Percentiles rank a stretch among this genome's conserved stretches.
phyloP scores from a whole-genome alignment of 2,329 filamentous ascomycete genomes.

The Tolypocladium guangdongense region DNA sequence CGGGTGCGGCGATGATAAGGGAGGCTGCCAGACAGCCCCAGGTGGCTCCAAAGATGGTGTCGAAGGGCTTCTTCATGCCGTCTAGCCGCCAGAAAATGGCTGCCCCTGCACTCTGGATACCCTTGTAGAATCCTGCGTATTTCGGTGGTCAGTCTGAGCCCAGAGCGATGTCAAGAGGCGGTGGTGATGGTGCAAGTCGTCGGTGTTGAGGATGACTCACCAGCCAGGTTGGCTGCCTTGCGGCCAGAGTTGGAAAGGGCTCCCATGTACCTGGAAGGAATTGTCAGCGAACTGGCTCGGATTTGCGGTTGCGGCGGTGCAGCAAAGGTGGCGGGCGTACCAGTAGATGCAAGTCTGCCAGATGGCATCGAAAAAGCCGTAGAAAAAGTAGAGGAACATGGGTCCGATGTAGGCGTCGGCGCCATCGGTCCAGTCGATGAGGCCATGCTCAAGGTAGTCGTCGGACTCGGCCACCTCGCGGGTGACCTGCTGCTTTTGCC shows the following conservation, averaged over 20 bases:
- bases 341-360: constrained; percentile 92
- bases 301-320: neutral
- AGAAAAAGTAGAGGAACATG: constrained; percentile 85
- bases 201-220: neutral
- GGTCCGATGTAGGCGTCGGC: constrained; percentile 47
- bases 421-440: constrained; percentile 52
- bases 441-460: constrained; percentile 10
- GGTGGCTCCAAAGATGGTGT: constrained; percentile 57
- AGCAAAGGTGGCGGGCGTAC: constrained; percentile 46
- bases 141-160: neutral
- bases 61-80: constrained; percentile 39
- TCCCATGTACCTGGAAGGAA: constrained; percentile 64
- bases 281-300: neutral
- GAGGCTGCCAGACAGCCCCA: constrained; percentile 70
- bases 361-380: constrained; percentile 77
- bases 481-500: constrained; percentile 44
- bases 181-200: neutral
- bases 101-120: constrained; percentile 64
- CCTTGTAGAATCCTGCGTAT: constrained; percentile 65
- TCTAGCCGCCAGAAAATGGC: constrained; percentile 35
- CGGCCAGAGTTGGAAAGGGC: constrained; percentile 85
- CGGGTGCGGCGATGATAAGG: constrained; percentile 64
- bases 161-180: neutral
- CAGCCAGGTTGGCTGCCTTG: constrained; percentile 65
- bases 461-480: constrained; percentile 23